Conservation (phyloP, 495 filamentous ascomycete genomes). For the Penicillium maclennaniae region DNA sequence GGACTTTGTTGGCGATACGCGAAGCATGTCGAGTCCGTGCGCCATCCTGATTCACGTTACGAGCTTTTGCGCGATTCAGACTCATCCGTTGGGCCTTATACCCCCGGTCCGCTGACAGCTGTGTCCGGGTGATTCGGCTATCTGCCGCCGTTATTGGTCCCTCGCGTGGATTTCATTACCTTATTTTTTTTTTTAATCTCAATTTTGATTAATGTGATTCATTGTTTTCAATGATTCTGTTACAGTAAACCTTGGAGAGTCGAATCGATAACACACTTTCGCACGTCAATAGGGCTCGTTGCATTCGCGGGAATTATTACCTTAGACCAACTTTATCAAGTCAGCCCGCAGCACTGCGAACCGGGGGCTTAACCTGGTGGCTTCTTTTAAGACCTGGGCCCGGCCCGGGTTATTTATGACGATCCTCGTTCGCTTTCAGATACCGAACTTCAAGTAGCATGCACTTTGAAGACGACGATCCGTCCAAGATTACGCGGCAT, state of each 20-base stretch:
- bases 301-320: conserved; percentile 14
- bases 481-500: conserved; percentile 1
- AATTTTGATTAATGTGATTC: too few relatives aligned
- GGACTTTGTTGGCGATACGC: conserved; percentile 41
- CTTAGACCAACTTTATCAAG: conserved; percentile 20
- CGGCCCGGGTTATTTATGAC: background rate
- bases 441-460: background rate
- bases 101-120: conserved; percentile 2
- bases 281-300: conserved; percentile 16
- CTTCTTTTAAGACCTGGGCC: too few relatives aligned
- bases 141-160: conserved; percentile 8
- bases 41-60: conserved; percentile 5
- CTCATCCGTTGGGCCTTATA: background rate
- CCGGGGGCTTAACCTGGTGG: background rate
- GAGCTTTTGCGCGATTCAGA: background rate
- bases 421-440: background rate
- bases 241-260: too few relatives aligned
- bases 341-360: conserved; percentile 9
- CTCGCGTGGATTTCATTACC: background rate
- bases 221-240: too few relatives aligned
- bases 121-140: conserved; percentile 17
- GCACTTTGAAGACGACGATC: background rate
- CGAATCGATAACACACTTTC: too few relatives aligned
- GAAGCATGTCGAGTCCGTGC: conserved; percentile 21
- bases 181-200: too few relatives aligned